Evolutionary conservation across 2,329 filamentous ascomycete genomes (phyloP).

Genomic region (Nigrospora osmanthi): DNA sequence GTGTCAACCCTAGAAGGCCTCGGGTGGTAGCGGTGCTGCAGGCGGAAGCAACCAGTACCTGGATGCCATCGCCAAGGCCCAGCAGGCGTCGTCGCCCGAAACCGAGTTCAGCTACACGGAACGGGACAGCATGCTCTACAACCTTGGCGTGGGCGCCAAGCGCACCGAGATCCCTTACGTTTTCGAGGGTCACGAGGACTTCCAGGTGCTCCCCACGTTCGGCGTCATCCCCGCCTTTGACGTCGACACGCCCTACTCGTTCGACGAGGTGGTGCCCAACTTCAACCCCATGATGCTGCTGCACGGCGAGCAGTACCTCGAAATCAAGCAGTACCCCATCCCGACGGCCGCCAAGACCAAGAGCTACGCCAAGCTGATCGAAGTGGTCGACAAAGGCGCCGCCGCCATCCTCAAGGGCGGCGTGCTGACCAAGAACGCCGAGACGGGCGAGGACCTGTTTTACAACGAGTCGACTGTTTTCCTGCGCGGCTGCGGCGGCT

Average conservation of each 20-base stretch:
- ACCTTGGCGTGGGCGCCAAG: slow-evolving; percentile 88
- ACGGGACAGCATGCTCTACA: slow-evolving; percentile 88
- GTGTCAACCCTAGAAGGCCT: slow-evolving; percentile 7
- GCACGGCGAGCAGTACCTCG: slow-evolving; percentile 97
- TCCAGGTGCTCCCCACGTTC: slow-evolving; percentile 91
- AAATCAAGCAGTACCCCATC: slow-evolving; percentile 85
- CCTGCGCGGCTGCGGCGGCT: slow-evolving; percentile 83
- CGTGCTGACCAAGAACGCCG: slow-evolving; percentile 75
- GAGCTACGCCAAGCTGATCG: slow-evolving; percentile 73
- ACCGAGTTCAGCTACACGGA: slow-evolving; percentile 80
- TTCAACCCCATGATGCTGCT: slow-evolving; percentile 98
- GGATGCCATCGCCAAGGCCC: slow-evolving; percentile 66
- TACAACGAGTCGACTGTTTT: slow-evolving; percentile 97
- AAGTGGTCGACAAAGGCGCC: slow-evolving; percentile 92
- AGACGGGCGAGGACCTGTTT: slow-evolving; percentile 82
- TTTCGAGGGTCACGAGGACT: slow-evolving; percentile 85
- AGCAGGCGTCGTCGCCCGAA: slow-evolving; percentile 47
- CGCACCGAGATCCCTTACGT: slow-evolving; percentile 79
- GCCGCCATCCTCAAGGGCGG: slow-evolving; percentile 77
- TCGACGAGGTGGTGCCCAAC: slow-evolving; percentile 83
- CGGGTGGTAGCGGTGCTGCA: background rate
- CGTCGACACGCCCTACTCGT: slow-evolving; percentile 69
- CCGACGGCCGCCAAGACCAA: slow-evolving; percentile 74
- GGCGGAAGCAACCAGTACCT: slow-evolving; percentile 56
- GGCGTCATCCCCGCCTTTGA: slow-evolving; percentile 94